phyloP scores from a whole-genome alignment of 352 stramenopile species.

The Globisporangium cederbergense region DNA sequence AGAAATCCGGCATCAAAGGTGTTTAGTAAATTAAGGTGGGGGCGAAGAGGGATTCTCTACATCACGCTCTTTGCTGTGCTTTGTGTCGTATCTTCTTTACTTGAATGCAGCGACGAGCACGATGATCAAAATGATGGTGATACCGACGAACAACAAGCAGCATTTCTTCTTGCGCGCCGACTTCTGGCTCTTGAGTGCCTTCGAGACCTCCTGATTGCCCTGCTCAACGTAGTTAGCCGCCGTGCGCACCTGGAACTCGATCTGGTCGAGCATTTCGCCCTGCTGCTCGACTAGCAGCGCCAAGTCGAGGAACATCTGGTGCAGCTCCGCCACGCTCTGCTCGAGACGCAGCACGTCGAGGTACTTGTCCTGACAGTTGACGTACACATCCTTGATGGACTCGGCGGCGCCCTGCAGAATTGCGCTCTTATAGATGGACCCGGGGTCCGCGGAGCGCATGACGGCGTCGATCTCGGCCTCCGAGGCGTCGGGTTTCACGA shows the following conservation, averaged over 20 bases:
- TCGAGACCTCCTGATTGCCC: slow-evolving; percentile 93
- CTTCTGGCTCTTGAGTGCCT: slow-evolving; percentile 96
- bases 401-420: slow-evolving; percentile 78
- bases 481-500: slow-evolving; percentile 97
- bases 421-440: slow-evolving; percentile 83
- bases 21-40: slow-evolving; percentile 2
- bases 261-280: slow-evolving; percentile 97
- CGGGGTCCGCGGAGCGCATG: slow-evolving; percentile 86
- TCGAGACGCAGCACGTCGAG: slow-evolving; percentile 96
- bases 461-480: slow-evolving; percentile 97
- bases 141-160: slow-evolving; percentile 75
- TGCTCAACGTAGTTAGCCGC: slow-evolving; percentile 96
- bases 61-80: slow-evolving; percentile 14
- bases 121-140: slow-evolving; percentile 78
- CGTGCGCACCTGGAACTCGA: slow-evolving; percentile 94
- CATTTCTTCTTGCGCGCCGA: slow-evolving; percentile 97
- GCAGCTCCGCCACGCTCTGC: slow-evolving; percentile 94
- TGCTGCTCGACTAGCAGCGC: slow-evolving; percentile 97
- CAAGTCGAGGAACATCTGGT: slow-evolving; percentile 99
- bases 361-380: slow-evolving; percentile 97
- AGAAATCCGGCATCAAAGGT: not conserved
- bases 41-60: not conserved
- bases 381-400: slow-evolving; percentile 90
- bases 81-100: slow-evolving; percentile 20
- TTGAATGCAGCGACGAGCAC: slow-evolving; percentile 73